phyloP scores from a whole-genome alignment of 768 basidiomycete genomes.

The Gelatoporia subvermispora region DNA sequence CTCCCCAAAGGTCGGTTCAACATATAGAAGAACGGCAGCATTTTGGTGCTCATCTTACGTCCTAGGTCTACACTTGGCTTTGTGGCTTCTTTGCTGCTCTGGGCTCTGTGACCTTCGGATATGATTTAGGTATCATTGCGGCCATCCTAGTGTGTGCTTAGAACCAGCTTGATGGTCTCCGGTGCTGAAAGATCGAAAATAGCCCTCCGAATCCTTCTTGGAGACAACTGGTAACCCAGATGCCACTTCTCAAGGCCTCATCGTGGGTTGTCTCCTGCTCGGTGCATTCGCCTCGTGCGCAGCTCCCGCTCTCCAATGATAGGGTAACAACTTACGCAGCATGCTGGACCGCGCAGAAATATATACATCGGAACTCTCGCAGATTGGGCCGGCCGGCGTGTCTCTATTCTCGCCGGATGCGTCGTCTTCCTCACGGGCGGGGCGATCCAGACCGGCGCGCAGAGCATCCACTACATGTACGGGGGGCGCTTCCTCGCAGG shows the following conservation, averaged over 20 bases:
- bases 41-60: background rate
- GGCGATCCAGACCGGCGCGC: slow-evolving; percentile 41
- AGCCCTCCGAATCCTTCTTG: slow-evolving; percentile 18
- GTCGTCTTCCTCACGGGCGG: slow-evolving; percentile 33
- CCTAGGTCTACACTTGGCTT: slow-evolving; percentile 42
- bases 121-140: slow-evolving; percentile 49
- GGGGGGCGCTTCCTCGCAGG: slow-evolving; percentile 49
- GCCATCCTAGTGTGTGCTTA: slow-evolving; percentile 30
- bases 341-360: slow-evolving; percentile 12
- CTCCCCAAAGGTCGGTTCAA: slow-evolving; percentile 4
- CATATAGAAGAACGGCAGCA: background rate
- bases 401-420: slow-evolving; percentile 18
- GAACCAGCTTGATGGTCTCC: background rate
- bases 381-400: slow-evolving; percentile 16
- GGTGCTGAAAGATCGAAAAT: background rate
- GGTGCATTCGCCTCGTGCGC: slow-evolving; percentile 20
- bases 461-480: slow-evolving; percentile 43
- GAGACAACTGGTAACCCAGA: slow-evolving; percentile 14
- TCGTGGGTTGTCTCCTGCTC: slow-evolving; percentile 19
- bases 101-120: slow-evolving; percentile 37
- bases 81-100: slow-evolving; percentile 43
- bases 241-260: slow-evolving; percentile 15
- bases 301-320: background rate
- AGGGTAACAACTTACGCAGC: background rate
- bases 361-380: slow-evolving; percentile 18